Percentiles rank a stretch among this genome's conserved stretches.
Evolutionary conservation across 495 filamentous ascomycete species (phyloP).

Genomic region (Astrocystis sublimbata): DNA sequence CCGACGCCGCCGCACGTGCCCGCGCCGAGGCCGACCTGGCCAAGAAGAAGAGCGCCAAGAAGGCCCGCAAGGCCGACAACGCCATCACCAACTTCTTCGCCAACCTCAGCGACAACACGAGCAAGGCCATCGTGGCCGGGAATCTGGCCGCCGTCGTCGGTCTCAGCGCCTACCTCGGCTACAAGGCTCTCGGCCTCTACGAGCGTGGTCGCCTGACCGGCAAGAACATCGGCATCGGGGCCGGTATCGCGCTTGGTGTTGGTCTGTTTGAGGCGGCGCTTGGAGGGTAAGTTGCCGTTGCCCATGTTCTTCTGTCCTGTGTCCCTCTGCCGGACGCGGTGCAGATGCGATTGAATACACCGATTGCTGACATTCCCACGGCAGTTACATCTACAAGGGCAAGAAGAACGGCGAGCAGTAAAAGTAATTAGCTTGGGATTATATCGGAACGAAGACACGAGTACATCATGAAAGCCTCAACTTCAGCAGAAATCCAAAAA

Average conservation of each 20-base stretch:
- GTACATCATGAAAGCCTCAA: neutral
- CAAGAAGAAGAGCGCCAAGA: constrained; percentile 52
- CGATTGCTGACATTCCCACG: neutral
- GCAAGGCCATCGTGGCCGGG: constrained; percentile 36
- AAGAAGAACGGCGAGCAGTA: neutral
- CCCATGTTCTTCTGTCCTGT: neutral
- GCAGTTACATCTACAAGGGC: constrained; percentile 12
- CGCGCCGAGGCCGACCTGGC: constrained; percentile 50
- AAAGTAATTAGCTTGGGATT: neutral
- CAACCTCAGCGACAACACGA: constrained; percentile 34
- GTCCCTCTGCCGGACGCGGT: neutral
- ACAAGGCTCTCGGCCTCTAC: constrained; percentile 53
- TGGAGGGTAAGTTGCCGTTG: constrained; percentile 40
- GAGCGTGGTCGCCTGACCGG: constrained; percentile 66
- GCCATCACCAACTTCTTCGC: constrained; percentile 39
- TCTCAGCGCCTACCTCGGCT: constrained; percentile 48
- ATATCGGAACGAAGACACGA: neutral
- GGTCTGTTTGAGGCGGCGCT: constrained; percentile 44
- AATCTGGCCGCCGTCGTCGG: constrained; percentile 48
- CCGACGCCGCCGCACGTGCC: constrained; percentile 33
- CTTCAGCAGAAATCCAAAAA: no score
- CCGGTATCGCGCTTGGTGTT: constrained; percentile 48
- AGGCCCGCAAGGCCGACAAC: constrained; percentile 39
- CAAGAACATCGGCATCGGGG: constrained; percentile 66
- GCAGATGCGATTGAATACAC: no score